phyloP scores from a whole-genome alignment of 2,329 filamentous ascomycete genomes.

The Arachnopeziza araneosa region DNA sequence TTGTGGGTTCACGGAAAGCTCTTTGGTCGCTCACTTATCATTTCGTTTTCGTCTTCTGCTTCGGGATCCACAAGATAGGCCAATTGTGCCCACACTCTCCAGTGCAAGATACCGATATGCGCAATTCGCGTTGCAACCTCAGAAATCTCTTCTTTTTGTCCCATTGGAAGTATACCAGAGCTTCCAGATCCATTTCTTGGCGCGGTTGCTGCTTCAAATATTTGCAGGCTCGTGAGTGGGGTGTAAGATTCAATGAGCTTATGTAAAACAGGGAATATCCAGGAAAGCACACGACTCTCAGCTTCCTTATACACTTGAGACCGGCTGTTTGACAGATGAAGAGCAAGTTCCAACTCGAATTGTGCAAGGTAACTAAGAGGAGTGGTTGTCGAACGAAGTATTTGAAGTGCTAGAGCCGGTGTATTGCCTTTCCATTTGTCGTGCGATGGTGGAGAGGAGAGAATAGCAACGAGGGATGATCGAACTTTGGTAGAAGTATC shows the following conservation, averaged over 20 bases:
- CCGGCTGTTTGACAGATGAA: slow-evolving; percentile 25
- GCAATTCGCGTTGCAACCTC: slow-evolving; percentile 74
- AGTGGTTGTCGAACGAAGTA: slow-evolving; percentile 28
- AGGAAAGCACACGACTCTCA: slow-evolving; percentile 22
- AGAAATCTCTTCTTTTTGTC: slow-evolving; percentile 37
- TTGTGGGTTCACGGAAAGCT: slow-evolving; percentile 13
- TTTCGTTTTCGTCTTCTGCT: slow-evolving; percentile 19
- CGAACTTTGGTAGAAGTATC: slow-evolving; percentile 25
- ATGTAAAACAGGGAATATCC: slow-evolving; percentile 26
- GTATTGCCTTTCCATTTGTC: slow-evolving; percentile 26
- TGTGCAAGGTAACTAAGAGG: slow-evolving; percentile 25
- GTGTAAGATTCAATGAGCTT: slow-evolving; percentile 27
- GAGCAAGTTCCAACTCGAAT: slow-evolving; percentile 29
- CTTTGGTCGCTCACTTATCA: slow-evolving; percentile 7
- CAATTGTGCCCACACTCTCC: slow-evolving; percentile 79
- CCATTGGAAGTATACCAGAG: neutral
- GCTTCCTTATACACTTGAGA: slow-evolving; percentile 28
- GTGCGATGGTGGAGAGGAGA: slow-evolving; percentile 22
- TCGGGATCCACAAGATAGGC: slow-evolving; percentile 49
- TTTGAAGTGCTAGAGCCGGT: slow-evolving; percentile 28
- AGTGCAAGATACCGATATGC: slow-evolving; percentile 81
- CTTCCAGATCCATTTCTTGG: slow-evolving; percentile 15
- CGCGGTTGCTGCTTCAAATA: slow-evolving; percentile 30
- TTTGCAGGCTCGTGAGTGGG: slow-evolving; percentile 26
- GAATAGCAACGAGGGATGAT: slow-evolving; percentile 26